Evolutionary conservation across 2,329 filamentous ascomycete species (phyloP), one percentile per base, ranked within the genome.

Genomic region (Aspergillus melleus): DNA sequence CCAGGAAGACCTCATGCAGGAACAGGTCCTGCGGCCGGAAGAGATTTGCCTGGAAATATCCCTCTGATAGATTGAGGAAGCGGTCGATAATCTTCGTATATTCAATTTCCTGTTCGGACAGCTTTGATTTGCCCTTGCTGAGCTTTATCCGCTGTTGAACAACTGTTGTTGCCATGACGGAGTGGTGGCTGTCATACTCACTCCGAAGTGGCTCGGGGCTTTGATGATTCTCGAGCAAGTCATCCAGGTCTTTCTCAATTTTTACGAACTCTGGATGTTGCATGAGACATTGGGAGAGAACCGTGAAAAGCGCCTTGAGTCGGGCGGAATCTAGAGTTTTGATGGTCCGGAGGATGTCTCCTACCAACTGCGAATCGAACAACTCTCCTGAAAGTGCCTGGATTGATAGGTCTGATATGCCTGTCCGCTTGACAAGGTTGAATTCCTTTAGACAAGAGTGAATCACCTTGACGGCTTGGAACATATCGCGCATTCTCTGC

Each of bases 181-280:
- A 80, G 64, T 82, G 81, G 47, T 89, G 88, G 11, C 89, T 83
- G 66, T 88, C 88, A 73, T 95, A 90, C 71, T 88, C 89, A 76
- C 88, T 96, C 62, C 88, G 87, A 30, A 96, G 81, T 4, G 81
- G 75, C 42, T 78, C 79, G 10, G 80, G 77, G 49, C 78, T 74
- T 50, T 80, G 72, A 16, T 84, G 80, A 49, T 75, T 75, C 36
- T 75, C 68, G 22, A 81, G 68, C 6, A 90, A 71, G 12, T 69
- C 68, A 49, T 79, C 75, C 36, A 88, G 76, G 51, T 82, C 74
- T 24, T 74, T 69, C n/a, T 80, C 72, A 22, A 86, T 73, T 10
- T 73, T 70, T 32, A 70, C 64, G 14, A 87, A 73, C 5, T 71
- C 62, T 14, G 68, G 54, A 29, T 72, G 66, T 4, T 77, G 73